These are phyloP conservation scores for Fragilariopsis cylindrus DNA, from an alignment of 108 stramenopile species.

Conservation along the genomic window DNA sequence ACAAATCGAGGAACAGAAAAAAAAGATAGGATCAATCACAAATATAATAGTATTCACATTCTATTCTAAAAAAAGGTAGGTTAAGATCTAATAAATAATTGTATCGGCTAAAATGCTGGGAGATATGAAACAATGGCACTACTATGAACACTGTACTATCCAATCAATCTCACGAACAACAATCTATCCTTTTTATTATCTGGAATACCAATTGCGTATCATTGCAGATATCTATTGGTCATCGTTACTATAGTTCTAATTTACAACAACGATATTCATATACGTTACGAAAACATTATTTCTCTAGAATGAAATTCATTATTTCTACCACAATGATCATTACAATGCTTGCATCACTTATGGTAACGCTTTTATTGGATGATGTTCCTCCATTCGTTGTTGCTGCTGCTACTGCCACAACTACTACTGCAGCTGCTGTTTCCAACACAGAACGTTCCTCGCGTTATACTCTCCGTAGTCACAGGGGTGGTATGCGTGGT, in stretches of 20 bases:
- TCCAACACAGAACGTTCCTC: slow-evolving; percentile 7
- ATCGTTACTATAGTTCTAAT: background rate
- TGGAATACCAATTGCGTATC: no score
- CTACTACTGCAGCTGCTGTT: background rate
- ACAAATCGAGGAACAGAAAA: no score
- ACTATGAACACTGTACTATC: no score
- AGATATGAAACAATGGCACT: no score
- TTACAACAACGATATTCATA: background rate
- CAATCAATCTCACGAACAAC: no score
- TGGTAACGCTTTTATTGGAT: background rate
- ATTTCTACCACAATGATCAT: background rate
- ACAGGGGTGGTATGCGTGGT: background rate
- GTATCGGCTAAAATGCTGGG: no score
- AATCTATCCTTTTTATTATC: no score
- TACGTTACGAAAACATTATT: background rate
- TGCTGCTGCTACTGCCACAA: background rate
- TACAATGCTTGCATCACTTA: background rate
- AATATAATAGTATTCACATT: no score
- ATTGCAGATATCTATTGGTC: background rate
- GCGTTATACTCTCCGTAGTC: slow-evolving; percentile 1
- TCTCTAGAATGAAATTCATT: background rate
- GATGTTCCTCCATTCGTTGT: background rate
- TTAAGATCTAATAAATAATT: no score
- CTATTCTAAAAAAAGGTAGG: no score
- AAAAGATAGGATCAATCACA: no score